Base-by-base conservation (phyloP, 495 filamentous ascomycete genomes). In the Zalerion maritima region DNA sequence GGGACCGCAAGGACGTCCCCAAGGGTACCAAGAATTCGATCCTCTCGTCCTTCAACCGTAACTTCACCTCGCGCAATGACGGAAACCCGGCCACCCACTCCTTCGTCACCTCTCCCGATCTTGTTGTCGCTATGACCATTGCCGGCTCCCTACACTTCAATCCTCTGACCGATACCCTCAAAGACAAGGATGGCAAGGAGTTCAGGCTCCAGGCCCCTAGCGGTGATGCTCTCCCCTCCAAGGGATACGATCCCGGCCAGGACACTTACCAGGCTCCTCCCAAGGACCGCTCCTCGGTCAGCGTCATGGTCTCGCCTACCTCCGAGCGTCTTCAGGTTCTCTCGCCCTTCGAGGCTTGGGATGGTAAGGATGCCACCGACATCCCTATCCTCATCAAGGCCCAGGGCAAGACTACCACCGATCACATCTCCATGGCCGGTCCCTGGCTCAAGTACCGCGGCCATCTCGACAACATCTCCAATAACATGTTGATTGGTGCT, bases 361-460 rank as follows among this genome's bases (percentile, higher is more conserved):
- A 96, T 49, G 84, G 89, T 54, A 93, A 96, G 73, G 86, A 96
- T 55, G 78, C 79, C 36, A 58, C 54, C 12, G 77, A 81, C 55
- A 66, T 89, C 45, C 89, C 91, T 25, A 92, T 97, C 54, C 67
- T 97, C 40, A 97, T 97, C 72, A 97, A 97, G 76, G 71, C 77
- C 38, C 60, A 93, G 64, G 89, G 89, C 55, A 97, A 97, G 77
- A 96, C 91, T 38, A 97, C 89, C 35, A 97, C 89, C 41, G 89
- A 97, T 48, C 91, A 96, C 68, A 97, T 97, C 61, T 96, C 91
- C 36, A 96, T 87, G 82, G 89, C 89, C 49, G 89, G 89, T 40
- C 89, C 89, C 26, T 97, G 89, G 89, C 72, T 97, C 58, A 97
- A 97, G 71, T 97, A 97, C 74, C 84, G 91, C 71, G 89, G 89